Percentiles rank a stretch among this genome's conserved stretches.
Conservation (phyloP, 148 eudicot genomes). For the Vaccinium corymbosum region DNA sequence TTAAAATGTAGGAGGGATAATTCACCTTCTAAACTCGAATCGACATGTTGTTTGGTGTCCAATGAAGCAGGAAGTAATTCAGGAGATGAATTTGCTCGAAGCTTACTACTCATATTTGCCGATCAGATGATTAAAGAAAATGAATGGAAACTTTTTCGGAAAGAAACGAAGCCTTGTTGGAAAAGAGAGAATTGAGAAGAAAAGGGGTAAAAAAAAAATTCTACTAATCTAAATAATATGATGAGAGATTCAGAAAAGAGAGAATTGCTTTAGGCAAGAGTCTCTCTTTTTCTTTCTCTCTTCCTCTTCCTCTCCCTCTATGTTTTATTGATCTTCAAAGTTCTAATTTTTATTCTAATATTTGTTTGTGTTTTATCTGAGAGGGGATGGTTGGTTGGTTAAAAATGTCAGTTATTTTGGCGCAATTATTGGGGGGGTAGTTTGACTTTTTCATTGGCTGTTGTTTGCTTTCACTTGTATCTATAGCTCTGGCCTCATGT, state of each 20-base stretch:
- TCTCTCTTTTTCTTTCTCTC: conserved; percentile 20
- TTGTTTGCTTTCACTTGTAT: conserved; percentile 16
- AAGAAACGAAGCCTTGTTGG: neutral
- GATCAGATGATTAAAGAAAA: neutral
- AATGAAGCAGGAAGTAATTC: conserved; percentile 33
- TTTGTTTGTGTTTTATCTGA: neutral
- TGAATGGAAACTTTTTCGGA: neutral
- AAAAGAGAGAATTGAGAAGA: neutral
- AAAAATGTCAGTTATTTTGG: conserved; percentile 16
- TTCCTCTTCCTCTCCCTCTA: neutral
- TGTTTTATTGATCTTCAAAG: neutral
- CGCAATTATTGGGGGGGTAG: conserved; percentile 11
- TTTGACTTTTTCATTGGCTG: conserved; percentile 27
- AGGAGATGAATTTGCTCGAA: conserved; percentile 56
- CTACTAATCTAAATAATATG: neutral
- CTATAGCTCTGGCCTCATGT: conserved; percentile 16
- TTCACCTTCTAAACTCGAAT: conserved; percentile 72
- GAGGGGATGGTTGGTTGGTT: conserved; percentile 20
- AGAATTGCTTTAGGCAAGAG: conserved; percentile 20
- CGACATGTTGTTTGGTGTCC: conserved; percentile 24
- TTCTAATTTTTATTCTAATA: neutral
- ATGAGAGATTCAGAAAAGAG: conserved; percentile 34
- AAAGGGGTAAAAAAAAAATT: neutral
- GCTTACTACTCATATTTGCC: conserved; percentile 37
- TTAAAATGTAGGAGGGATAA: neutral